Base-by-base conservation (phyloP, 768 basidiomycete species). In the Trametes maxima region DNA sequence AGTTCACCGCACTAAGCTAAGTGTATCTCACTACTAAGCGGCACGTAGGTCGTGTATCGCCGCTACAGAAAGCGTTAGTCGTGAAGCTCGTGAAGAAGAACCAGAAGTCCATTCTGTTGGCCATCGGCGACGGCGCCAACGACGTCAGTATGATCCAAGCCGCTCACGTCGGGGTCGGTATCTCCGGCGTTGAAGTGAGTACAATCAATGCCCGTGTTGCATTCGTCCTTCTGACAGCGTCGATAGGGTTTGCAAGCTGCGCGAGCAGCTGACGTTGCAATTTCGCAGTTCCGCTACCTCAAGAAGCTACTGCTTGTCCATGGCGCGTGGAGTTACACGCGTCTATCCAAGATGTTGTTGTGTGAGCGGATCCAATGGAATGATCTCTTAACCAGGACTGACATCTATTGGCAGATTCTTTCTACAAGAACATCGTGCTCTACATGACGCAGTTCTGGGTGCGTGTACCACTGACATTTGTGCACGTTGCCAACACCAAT, bases 361-460 rank as follows among this genome's bases (percentile, higher is more conserved):
- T 99, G 96, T 95, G 71, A 63, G 94, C 82, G 10, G 16, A 2
- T 5, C 37, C 28, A 45, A 24, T 35, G 11, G 7, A 13, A 6
- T 24, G 13, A 46, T 14, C 6, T 46, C 19, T 13, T 8, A 13
- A 21, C 21, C 21, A 46, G 24, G 45, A 19, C 21, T 19, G 24
- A 70, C 36, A 49, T 33, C 59, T 40, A 39, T 12, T 22, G 16
- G 14, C 69, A 97, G 95, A 92, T 76, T 97, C 95, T 1, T 98
- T 99, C 79, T 99, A 98, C 82, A 99, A 99, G 74, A 99, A 99
- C 74, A 98, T 98, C 64, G 89, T 90, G 33, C 81, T 99, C 16
- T 98, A 98, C 74, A 94, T 99, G 93, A 97, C 95, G 22, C 93
- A 96, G 64, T 98, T 98, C 74, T 98, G 95, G 95, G 95, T 95